Evolutionary conservation across 1,284 basidiomycete species (phyloP).

Genomic region (Moesziomyces parantarcticus): DNA sequence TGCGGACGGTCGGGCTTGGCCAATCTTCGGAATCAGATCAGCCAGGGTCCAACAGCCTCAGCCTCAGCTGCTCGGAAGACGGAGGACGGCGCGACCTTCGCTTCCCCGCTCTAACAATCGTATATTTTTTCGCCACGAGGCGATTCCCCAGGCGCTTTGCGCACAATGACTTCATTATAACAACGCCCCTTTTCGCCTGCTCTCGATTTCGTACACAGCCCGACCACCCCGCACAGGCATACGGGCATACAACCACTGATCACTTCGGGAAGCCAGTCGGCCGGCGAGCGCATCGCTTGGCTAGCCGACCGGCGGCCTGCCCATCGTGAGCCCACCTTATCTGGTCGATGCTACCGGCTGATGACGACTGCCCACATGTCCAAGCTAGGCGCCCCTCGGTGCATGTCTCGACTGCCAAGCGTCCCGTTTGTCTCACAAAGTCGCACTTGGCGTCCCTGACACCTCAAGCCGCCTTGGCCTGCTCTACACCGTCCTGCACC

Average conservation of each 20-base stretch:
- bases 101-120: no score
- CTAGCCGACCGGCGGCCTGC: conserved; percentile 15
- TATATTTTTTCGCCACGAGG: neutral
- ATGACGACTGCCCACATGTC: conserved; percentile 19
- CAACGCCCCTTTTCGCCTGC: neutral
- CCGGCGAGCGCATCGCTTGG: neutral
- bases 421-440: neutral
- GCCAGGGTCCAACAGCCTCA: no score
- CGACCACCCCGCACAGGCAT: no score
- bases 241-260: neutral
- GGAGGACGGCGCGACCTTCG: no score
- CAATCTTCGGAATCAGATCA: no score
- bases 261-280: neutral
- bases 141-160: neutral
- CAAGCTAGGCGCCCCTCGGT: neutral
- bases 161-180: conserved; percentile 1
- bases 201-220: neutral
- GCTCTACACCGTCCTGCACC: neutral
- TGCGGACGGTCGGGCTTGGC: no score
- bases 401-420: neutral
- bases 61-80: no score
- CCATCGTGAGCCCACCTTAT: conserved; percentile 6
- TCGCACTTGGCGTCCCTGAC: neutral
- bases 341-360: neutral
- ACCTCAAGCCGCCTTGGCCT: no score